A percentile compares a stretch with the other conserved stretches of the same genome.
Conservation (phyloP, 305 asterid genomes). For the Fraxinus albicans region DNA sequence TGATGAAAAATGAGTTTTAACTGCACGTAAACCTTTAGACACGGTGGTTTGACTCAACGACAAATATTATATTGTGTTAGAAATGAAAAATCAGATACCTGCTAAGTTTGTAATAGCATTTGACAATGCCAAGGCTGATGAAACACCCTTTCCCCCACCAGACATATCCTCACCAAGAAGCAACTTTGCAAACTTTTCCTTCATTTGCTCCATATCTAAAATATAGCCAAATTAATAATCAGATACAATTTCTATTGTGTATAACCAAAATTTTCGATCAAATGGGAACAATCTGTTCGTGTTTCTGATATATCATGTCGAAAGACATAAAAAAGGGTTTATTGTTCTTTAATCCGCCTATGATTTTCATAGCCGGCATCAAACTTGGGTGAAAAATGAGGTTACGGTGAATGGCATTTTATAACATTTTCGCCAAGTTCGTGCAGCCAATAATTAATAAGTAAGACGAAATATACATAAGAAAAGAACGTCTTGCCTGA, state of each 20-base stretch:
- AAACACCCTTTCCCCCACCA: conserved; percentile 90
- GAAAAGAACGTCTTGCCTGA: conserved; percentile 37
- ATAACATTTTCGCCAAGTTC: neutral
- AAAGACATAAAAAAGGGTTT: neutral
- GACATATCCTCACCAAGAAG: conserved; percentile 94
- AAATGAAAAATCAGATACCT: conserved; percentile 36
- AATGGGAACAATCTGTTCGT: neutral
- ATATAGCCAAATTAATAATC: neutral
- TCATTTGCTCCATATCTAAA: conserved; percentile 67
- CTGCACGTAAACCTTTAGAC: neutral
- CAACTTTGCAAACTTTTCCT: conserved; percentile 80
- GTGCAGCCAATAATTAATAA: neutral
- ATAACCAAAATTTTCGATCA: neutral
- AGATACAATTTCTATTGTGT: neutral
- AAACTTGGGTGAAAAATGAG: neutral
- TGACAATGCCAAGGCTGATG: conserved; percentile 84
- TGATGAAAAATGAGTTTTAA: neutral
- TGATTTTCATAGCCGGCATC: neutral
- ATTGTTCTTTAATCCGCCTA: neutral
- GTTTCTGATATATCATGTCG: neutral
- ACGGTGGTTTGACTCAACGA: neutral
- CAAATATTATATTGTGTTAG: neutral
- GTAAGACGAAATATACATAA: neutral
- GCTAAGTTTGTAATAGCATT: conserved; percentile 87
- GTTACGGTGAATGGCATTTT: neutral